These are phyloP conservation scores for Nidula niveotomentosa DNA, from an alignment of 1,284 basidiomycete genomes.

Conservation along the genomic window DNA sequence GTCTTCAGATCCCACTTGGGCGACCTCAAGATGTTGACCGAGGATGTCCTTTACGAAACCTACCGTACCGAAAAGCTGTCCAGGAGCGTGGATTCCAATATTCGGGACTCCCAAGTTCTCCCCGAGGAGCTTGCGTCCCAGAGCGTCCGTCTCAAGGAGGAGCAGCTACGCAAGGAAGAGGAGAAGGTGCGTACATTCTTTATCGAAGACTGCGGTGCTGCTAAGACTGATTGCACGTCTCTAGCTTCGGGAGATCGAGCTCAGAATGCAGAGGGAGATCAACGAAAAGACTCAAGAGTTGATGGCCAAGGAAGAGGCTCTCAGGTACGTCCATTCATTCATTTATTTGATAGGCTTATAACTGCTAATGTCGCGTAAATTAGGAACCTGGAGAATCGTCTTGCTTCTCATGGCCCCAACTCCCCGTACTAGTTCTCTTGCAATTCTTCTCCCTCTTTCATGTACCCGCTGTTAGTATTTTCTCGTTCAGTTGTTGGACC, in stretches of 20 bases:
- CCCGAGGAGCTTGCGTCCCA: constrained; percentile 95
- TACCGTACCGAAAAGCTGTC: constrained; percentile 98
- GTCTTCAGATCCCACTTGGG: constrained; percentile 79
- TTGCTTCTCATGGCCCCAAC: constrained; percentile 56
- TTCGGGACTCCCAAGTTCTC: constrained; percentile 79
- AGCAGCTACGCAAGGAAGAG: constrained; percentile 94
- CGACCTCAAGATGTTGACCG: constrained; percentile 91
- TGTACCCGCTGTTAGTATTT: not conserved
- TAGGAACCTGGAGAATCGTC: constrained; percentile 78
- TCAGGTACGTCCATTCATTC: constrained; percentile 46
- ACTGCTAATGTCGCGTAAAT: not conserved
- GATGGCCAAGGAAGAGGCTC: constrained; percentile 85
- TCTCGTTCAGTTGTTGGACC: too few species aligned
- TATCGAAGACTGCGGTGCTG: not conserved
- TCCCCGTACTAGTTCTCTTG: not conserved
- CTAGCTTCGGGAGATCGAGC: constrained; percentile 89
- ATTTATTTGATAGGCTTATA: not conserved
- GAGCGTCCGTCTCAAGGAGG: constrained; percentile 94
- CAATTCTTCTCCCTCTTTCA: not conserved
- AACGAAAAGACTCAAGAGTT: constrained; percentile 96
- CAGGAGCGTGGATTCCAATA: constrained; percentile 78
- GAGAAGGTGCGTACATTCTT: constrained; percentile 67
- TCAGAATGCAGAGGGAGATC: constrained; percentile 95
- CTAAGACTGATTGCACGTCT: constrained; percentile 2
- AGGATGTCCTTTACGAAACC: constrained; percentile 92